A percentile compares a stretch with the other conserved stretches of the same genome.
These are phyloP conservation scores for Hippophae tibetana DNA, from an alignment of 306 rosid genomes.

Conservation along the genomic window DNA sequence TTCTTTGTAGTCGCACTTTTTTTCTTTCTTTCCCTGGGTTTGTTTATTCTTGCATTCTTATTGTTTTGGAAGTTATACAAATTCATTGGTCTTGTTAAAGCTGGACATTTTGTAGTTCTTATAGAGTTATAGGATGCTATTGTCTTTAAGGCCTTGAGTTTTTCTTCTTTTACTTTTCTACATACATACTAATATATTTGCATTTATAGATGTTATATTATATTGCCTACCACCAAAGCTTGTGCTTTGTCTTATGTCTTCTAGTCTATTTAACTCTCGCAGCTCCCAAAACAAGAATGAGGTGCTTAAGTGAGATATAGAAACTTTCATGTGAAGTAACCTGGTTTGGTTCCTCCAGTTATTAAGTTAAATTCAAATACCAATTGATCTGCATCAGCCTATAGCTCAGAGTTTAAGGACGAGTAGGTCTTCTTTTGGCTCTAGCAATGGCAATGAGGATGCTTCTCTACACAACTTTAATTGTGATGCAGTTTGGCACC, in stretches of 20 bases:
- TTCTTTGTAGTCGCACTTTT: too few species aligned
- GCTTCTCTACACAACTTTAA: constrained; percentile 41
- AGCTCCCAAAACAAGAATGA: constrained; percentile 8
- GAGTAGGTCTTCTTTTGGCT: constrained; percentile 47
- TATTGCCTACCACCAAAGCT: constrained; percentile 1
- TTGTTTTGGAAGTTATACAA: too few species aligned
- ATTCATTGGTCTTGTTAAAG: too few species aligned
- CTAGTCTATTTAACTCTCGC: not conserved
- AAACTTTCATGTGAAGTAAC: constrained; percentile 20
- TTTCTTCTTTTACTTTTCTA: not conserved
- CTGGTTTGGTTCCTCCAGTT: constrained; percentile 10
- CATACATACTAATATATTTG: too few species aligned
- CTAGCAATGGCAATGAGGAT: constrained; percentile 52
- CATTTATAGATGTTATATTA: not conserved
- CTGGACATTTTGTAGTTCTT: too few species aligned
- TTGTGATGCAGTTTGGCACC: constrained; percentile 73
- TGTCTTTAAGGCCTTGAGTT: too few species aligned
- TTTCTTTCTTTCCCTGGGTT: too few species aligned
- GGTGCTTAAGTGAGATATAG: constrained; percentile 11
- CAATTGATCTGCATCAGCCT: constrained; percentile 43
- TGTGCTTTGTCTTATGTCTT: not conserved
- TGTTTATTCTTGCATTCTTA: too few species aligned
- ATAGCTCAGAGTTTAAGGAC: constrained; percentile 60
- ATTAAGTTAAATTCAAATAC: constrained; percentile 33
- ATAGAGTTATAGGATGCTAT: too few species aligned